phyloP scores from a whole-genome alignment of 345 rosid species.

The Dipteronia sinensis region DNA sequence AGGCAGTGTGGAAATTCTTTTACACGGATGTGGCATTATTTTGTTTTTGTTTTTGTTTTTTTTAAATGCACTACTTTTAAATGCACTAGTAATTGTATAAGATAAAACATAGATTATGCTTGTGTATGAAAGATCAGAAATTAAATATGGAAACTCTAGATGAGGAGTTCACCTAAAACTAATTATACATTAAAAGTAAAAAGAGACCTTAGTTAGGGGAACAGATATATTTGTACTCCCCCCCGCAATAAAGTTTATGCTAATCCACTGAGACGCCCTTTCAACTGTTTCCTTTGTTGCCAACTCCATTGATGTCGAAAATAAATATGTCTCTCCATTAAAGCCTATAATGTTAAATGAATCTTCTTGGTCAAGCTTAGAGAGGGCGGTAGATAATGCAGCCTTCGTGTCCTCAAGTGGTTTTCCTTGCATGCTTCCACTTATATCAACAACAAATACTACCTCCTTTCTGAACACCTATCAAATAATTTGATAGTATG shows the following conservation, averaged over 20 bases:
- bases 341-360: conserved; percentile 83
- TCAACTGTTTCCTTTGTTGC: conserved; percentile 62
- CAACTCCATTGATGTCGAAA: conserved; percentile 67
- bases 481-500: conserved; percentile 22
- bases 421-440: conserved; percentile 87
- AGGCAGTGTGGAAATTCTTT: too few relatives aligned
- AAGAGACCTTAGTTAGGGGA: conserved; percentile 72
- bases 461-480: conserved; percentile 80
- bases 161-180: not conserved
- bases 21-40: not conserved
- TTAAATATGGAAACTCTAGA: conserved; percentile 6
- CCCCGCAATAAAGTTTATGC: conserved; percentile 55
- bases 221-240: conserved; percentile 71
- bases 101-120: not conserved
- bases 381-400: conserved; percentile 61
- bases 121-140: not conserved
- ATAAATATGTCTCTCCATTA: conserved; percentile 62
- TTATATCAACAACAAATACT: conserved; percentile 82
- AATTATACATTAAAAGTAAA: conserved; percentile 7
- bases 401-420: conserved; percentile 65
- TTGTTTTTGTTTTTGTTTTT: too few relatives aligned
- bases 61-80: too few relatives aligned
- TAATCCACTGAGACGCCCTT: conserved; percentile 72
- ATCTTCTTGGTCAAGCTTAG: conserved; percentile 65
- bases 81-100: not conserved